Percentiles rank a stretch among this genome's conserved stretches.
These are phyloP conservation scores for Aeschynomene evenia DNA, from an alignment of 306 rosid genomes.

Conservation along the genomic window DNA sequence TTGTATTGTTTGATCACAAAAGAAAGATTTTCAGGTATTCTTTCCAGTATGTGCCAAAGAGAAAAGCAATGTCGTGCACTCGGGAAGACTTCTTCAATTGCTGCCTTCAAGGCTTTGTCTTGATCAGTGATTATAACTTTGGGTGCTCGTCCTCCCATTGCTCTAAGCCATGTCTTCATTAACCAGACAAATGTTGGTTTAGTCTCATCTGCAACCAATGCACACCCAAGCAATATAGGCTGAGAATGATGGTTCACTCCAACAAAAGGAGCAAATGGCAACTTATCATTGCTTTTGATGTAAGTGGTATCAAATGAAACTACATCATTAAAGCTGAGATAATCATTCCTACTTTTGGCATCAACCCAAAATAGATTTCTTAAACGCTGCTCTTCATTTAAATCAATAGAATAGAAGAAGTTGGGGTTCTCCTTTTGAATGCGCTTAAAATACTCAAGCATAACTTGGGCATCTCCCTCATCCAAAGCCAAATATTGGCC, in stretches of 20 bases:
- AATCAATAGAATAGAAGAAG: conserved; percentile 81
- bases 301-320: conserved; percentile 80
- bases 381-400: conserved; percentile 82
- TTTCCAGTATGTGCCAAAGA: conserved; percentile 76
- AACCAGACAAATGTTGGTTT: conserved; percentile 83
- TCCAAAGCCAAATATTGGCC: conserved; percentile 72
- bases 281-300: conserved; percentile 69
- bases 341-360: conserved; percentile 80
- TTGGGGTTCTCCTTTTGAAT: conserved; percentile 72
- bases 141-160: conserved; percentile 82
- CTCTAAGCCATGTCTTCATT: conserved; percentile 92
- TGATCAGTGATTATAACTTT: conserved; percentile 80
- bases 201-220: conserved; percentile 72
- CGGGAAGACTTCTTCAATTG: conserved; percentile 82
- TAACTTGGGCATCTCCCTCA: conserved; percentile 82
- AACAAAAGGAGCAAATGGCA: conserved; percentile 86
- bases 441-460: conserved; percentile 88
- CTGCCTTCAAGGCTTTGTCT: conserved; percentile 68
- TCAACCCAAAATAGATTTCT: conserved; percentile 92
- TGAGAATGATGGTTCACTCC: conserved; percentile 93
- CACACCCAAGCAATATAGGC: conserved; percentile 91
- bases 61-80: conserved; percentile 73
- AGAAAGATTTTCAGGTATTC: conserved; percentile 76
- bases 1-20: conserved; percentile 59
- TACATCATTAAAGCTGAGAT: conserved; percentile 64